Conservation (phyloP, 768 basidiomycete genomes). For the Lentinula guzmanii region DNA sequence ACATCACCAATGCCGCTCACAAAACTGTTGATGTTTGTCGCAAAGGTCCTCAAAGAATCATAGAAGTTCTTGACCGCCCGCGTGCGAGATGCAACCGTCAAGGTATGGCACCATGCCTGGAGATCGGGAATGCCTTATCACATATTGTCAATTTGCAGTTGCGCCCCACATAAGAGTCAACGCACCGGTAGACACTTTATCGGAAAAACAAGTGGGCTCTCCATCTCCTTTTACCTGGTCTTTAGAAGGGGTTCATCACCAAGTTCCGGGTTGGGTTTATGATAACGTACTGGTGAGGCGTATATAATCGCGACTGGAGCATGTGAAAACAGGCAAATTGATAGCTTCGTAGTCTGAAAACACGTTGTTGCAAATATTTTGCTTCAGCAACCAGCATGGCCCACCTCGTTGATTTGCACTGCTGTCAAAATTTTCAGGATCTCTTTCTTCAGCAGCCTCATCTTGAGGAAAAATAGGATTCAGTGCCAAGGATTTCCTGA, state of each 20-base stretch:
- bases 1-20: slow-evolving; percentile 48
- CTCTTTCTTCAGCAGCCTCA: slow-evolving; percentile 48
- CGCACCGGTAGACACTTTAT: slow-evolving; percentile 4
- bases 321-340: slow-evolving; percentile 58
- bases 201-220: slow-evolving; percentile 34
- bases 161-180: background rate
- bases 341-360: slow-evolving; percentile 50
- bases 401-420: slow-evolving; percentile 41
- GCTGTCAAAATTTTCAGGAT: slow-evolving; percentile 55
- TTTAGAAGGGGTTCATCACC: slow-evolving; percentile 12
- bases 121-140: slow-evolving; percentile 52
- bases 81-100: slow-evolving; percentile 45
- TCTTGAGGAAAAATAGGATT: slow-evolving; percentile 24
- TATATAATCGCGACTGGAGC: slow-evolving; percentile 56
- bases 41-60: slow-evolving; percentile 42
- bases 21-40: slow-evolving; percentile 39
- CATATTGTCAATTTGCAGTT: slow-evolving; percentile 31
- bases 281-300: slow-evolving; percentile 38
- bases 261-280: background rate
- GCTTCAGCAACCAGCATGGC: slow-evolving; percentile 5
- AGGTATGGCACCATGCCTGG: slow-evolving; percentile 50
- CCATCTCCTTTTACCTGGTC: slow-evolving; percentile 60
- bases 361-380: background rate
- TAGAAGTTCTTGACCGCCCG: slow-evolving; percentile 36
- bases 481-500: background rate